phyloP scores from a whole-genome alignment of 768 basidiomycete species.

The Tricholoma hemisulphureum region DNA sequence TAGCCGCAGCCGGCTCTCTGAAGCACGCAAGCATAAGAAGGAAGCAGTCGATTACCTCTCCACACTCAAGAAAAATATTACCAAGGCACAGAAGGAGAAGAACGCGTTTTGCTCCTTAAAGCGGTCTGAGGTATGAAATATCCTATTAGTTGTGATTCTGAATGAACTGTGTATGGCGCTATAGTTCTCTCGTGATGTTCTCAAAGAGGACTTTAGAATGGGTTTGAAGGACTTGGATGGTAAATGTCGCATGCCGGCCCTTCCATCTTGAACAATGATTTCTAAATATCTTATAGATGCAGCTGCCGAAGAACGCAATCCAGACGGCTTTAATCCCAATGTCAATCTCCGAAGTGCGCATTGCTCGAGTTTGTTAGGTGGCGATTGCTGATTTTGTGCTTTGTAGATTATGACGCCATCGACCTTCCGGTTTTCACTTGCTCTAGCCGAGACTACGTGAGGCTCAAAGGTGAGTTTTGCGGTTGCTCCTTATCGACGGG shows the following conservation, averaged over 20 bases:
- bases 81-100: slow-evolving; percentile 53
- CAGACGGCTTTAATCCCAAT: slow-evolving; percentile 54
- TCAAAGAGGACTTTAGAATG: slow-evolving; percentile 59
- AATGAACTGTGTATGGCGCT: slow-evolving; percentile 1
- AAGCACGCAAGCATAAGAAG: slow-evolving; percentile 36
- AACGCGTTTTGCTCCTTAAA: slow-evolving; percentile 61
- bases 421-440: slow-evolving; percentile 63
- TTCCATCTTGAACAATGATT: neutral
- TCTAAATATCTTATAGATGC: slow-evolving; percentile 37
- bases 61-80: slow-evolving; percentile 40
- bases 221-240: slow-evolving; percentile 62
- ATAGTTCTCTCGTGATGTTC: slow-evolving; percentile 53
- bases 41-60: slow-evolving; percentile 33
- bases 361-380: neutral
- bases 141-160: neutral
- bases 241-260: slow-evolving; percentile 17
- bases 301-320: slow-evolving; percentile 55
- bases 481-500: neutral
- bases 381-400: neutral
- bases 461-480: slow-evolving; percentile 43
- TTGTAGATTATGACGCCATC: slow-evolving; percentile 55
- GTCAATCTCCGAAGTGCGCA: slow-evolving; percentile 46
- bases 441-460: slow-evolving; percentile 60
- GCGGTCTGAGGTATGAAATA: slow-evolving; percentile 45
- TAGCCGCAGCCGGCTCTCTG: slow-evolving; percentile 35